These are phyloP conservation scores for Sherardia arvensis DNA, from an alignment of 257 asterid genomes.

Conservation along the genomic window DNA sequence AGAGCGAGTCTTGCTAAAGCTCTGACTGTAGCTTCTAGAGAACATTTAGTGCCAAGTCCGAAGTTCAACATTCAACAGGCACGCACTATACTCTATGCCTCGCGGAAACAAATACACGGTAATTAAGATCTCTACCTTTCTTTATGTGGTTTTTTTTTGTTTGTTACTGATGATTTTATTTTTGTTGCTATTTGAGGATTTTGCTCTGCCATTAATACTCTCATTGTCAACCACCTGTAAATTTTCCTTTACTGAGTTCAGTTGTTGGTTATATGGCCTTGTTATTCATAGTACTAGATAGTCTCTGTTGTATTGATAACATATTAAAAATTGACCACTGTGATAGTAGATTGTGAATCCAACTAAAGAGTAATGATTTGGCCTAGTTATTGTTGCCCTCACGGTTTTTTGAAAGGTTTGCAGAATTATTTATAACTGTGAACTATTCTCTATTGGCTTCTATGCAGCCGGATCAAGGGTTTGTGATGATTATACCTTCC, in stretches of 20 bases:
- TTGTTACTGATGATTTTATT: background rate
- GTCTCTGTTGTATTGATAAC: background rate
- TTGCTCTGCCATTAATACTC: background rate
- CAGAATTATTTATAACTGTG: background rate
- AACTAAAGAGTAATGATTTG: background rate
- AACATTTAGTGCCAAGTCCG: slow-evolving; percentile 26
- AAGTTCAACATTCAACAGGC: slow-evolving; percentile 34
- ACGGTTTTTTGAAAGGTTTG: slow-evolving; percentile 3
- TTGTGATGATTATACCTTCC: slow-evolving; percentile 18
- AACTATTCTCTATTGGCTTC: background rate
- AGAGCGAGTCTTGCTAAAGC: slow-evolving; percentile 35
- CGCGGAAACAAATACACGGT: slow-evolving; percentile 41
- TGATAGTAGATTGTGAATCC: background rate
- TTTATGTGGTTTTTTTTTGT: background rate
- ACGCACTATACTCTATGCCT: slow-evolving; percentile 26
- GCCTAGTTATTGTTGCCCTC: background rate
- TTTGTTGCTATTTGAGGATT: background rate
- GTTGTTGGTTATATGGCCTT: background rate
- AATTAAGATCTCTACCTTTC: background rate
- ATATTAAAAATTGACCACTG: background rate
- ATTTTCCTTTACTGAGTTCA: background rate
- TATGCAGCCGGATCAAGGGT: slow-evolving; percentile 19
- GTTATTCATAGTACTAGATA: background rate
- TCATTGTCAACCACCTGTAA: background rate
- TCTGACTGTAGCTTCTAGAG: slow-evolving; percentile 24